A percentile compares a stretch with the other conserved stretches of the same genome.
phyloP scores from a whole-genome alignment of 495 filamentous ascomycete genomes.

The Cladorrhinum samala region DNA sequence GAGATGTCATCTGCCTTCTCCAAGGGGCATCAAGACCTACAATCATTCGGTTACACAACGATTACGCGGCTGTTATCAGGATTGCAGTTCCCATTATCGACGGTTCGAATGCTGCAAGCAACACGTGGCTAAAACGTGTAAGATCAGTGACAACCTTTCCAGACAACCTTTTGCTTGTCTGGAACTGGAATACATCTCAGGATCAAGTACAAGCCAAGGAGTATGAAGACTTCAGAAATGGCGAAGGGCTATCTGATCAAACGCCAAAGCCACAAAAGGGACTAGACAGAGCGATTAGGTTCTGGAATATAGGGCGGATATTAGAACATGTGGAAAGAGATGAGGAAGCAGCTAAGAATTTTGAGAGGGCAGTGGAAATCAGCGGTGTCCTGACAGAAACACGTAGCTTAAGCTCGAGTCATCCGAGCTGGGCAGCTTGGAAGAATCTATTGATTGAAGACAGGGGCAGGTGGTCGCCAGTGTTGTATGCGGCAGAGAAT shows the following conservation, averaged over 20 bases:
- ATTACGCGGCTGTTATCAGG: not conserved
- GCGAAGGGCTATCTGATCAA: not conserved
- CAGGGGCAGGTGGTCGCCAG: too few relatives aligned
- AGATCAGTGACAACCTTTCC: not conserved
- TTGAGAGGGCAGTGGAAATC: not conserved
- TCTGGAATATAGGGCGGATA: not conserved
- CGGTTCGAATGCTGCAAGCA: not conserved
- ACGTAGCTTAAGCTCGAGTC: too few relatives aligned
- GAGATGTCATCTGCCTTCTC: not conserved
- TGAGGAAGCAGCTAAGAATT: not conserved
- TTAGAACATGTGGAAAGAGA: not conserved
- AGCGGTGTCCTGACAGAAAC: too few relatives aligned
- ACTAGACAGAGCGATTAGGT: not conserved
- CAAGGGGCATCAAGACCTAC: not conserved
- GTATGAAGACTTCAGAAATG: not conserved
- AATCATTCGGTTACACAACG: not conserved
- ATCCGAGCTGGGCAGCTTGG: too few relatives aligned
- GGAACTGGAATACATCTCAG: not conserved
- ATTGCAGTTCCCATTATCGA: not conserved
- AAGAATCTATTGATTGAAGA: too few relatives aligned
- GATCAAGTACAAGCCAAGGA: not conserved
- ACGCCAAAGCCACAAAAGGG: not conserved
- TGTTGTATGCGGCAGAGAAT: too few relatives aligned
- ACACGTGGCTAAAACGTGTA: too few relatives aligned
- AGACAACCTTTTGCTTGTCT: not conserved